A percentile compares a stretch with the other conserved stretches of the same genome.
Conservation (phyloP, 345 rosid species). For the Eucalyptus tenuipes region DNA sequence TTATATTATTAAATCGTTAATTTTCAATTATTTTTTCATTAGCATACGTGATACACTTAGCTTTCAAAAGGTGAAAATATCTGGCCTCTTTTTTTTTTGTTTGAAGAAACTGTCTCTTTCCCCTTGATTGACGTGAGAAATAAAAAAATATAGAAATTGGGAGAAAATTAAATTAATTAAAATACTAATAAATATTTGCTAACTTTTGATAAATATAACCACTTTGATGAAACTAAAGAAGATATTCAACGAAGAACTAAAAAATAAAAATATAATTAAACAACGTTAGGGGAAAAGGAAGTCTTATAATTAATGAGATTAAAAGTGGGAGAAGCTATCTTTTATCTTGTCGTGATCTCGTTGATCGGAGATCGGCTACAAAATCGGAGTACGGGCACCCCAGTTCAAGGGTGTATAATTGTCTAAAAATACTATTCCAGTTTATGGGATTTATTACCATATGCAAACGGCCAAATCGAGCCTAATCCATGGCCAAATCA, state of each 20-base stretch:
- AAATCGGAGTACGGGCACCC: not conserved
- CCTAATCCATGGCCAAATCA: not conserved
- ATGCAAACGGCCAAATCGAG: not conserved
- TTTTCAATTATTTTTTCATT: not conserved
- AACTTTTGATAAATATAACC: not conserved
- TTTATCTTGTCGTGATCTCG: not conserved
- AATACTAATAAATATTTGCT: not conserved
- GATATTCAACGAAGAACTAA: not conserved
- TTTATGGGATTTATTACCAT: not conserved
- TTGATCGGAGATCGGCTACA: not conserved
- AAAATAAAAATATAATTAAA: fast-evolving
- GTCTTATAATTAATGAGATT: not conserved
- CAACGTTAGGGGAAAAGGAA: not conserved
- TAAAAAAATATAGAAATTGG: not conserved
- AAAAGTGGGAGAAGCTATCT: not conserved
- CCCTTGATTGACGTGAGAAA: not conserved
- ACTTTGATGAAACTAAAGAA: not conserved
- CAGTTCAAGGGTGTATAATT: not conserved
- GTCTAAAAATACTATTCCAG: not conserved
- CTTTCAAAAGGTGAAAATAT: not conserved
- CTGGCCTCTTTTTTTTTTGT: fast-evolving
- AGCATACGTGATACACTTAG: fast-evolving
- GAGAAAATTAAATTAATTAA: not conserved
- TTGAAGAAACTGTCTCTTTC: not conserved
- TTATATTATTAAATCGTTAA: not conserved